phyloP scores from a whole-genome alignment of 2,329 filamentous ascomycete genomes.

The Leptosphaerulina australis region DNA sequence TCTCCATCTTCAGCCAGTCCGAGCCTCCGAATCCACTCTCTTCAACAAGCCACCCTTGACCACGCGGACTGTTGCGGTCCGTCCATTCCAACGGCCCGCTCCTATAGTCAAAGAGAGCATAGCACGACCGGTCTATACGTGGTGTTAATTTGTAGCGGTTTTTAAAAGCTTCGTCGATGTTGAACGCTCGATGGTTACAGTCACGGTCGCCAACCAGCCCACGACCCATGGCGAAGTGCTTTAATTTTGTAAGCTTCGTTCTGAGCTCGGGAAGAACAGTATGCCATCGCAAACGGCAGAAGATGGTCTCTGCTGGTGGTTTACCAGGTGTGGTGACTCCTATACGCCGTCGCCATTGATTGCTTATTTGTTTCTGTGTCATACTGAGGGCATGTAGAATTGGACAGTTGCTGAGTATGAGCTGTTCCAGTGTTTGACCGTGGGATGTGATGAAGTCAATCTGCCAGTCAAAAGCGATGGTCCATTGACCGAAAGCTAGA shows the following conservation, averaged over 20 bases:
- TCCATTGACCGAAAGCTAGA: slow-evolving; percentile 51
- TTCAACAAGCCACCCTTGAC: neutral
- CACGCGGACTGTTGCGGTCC: neutral
- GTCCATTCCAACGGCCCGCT: neutral
- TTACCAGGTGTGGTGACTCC: neutral
- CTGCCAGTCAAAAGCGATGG: slow-evolving; percentile 55
- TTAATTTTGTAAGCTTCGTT: neutral
- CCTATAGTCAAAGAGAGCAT: slow-evolving; percentile 1
- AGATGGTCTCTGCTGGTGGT: neutral
- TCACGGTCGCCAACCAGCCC: neutral
- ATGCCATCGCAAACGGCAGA: slow-evolving; percentile 9
- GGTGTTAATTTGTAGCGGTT: neutral
- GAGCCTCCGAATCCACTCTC: neutral
- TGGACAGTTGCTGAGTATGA: slow-evolving; percentile 55
- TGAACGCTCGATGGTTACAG: neutral
- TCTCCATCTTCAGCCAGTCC: neutral
- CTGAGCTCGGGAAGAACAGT: neutral
- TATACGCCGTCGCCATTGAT: neutral
- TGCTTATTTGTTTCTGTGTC: slow-evolving; percentile 1
- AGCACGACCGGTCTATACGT: slow-evolving; percentile 1
- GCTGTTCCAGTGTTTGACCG: slow-evolving; percentile 46
- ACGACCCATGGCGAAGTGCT: slow-evolving; percentile 11
- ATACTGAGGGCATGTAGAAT: slow-evolving; percentile 33
- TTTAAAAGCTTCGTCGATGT: neutral
- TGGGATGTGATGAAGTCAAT: slow-evolving; percentile 55